Conservation (phyloP, 306 rosid genomes). For the Acmispon strigosus region DNA sequence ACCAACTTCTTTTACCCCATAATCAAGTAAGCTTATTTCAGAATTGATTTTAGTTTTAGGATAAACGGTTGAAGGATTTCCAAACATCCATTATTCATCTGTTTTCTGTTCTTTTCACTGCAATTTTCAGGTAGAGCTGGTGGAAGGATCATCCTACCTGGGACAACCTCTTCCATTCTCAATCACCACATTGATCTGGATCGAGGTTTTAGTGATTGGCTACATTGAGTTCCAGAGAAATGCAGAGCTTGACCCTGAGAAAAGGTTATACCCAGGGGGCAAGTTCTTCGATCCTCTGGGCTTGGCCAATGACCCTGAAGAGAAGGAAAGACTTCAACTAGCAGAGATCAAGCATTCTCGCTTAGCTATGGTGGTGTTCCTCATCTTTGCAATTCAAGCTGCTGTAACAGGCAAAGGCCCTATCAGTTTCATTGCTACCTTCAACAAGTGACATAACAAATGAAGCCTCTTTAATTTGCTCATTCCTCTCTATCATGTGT, state of each 20-base stretch:
- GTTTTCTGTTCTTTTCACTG: neutral
- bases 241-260: constrained; percentile 76
- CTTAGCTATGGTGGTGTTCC: constrained; percentile 74
- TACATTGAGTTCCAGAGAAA: constrained; percentile 82
- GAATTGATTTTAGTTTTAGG: too few species aligned
- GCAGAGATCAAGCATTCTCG: constrained; percentile 83
- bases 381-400: constrained; percentile 70
- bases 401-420: constrained; percentile 79
- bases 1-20: too few species aligned
- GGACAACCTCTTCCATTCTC: constrained; percentile 74
- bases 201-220: constrained; percentile 66
- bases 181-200: constrained; percentile 63
- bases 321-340: constrained; percentile 60
- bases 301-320: constrained; percentile 51
- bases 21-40: too few species aligned
- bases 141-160: constrained; percentile 71
- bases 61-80: too few species aligned
- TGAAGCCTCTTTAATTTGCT: neutral
- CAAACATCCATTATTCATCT: neutral
- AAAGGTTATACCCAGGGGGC: constrained; percentile 76
- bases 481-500: neutral
- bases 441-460: constrained; percentile 44
- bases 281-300: constrained; percentile 71
- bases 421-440: constrained; percentile 56
- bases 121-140: constrained; percentile 60